Base-by-base conservation (phyloP, 805 yeast species). In the Starmerella scarabaei region DNA sequence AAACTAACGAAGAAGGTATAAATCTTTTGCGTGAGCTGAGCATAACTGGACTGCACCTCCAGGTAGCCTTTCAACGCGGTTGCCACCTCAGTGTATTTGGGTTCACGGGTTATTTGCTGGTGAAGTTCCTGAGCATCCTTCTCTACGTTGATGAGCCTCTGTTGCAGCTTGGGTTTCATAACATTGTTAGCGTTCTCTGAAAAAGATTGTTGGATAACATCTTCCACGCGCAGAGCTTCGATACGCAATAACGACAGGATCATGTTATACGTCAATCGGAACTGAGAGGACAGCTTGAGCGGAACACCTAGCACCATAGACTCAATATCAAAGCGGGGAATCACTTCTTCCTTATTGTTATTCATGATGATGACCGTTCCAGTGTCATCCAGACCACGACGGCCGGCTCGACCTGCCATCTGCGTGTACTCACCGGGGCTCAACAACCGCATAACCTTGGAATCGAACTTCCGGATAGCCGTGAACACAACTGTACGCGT, bases 321-420 rank as follows among this genome's bases (percentile, higher is more conserved):
- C 55, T 82, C 81, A 53, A 91, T 73, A 14, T 74, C 71, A 1
- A 67, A 38, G 6, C 51, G 38, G 3, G 66, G 63, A 3, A 58
- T 46, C 16, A 36, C 21, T 16, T 54, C 58, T 8, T 52, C 53
- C 24, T 43, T 43, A 8, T 58, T 61, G 5, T 52, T 49, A 2
- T 93, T 69, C 93, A 91, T 84, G 5, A 86, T 75, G 46, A 91
- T 84, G 11, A 91, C 98, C 0, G 96, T 88, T 55, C 98, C 98
- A 0, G 81, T 83, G 17, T 75, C 64, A 64, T 91, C 98, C 48
- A 91, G 64, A 27, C 98, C 98, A 66, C 98, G 76, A 63, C 98
- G 76, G 44, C 98, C 98, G 0, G 98, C 98, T 60, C 98, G 73
- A 33, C 98, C 98, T 0, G 96, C 86, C 98, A 91, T 91, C 62